Evolutionary conservation across 306 rosid species (phyloP).

Genomic region (Pyrus communis): DNA sequence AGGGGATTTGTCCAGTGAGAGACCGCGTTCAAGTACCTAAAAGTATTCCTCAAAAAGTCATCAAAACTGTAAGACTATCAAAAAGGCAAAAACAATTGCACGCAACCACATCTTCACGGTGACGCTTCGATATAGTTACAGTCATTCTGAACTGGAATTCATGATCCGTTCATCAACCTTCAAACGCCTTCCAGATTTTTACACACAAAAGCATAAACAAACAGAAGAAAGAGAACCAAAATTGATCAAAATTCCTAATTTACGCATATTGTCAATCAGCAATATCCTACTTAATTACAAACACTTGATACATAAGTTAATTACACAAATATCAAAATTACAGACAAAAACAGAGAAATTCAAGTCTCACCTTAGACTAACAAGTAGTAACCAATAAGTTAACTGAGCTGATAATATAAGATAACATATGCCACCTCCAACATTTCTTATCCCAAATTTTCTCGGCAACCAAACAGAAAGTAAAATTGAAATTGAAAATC

Average conservation of each 20-base stretch:
- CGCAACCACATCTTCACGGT: no score
- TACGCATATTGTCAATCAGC: no score
- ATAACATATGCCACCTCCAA: constrained; percentile 9
- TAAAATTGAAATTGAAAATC: neutral
- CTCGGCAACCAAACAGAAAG: constrained; percentile 9
- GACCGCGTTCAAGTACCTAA: constrained; percentile 5
- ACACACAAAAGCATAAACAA: no score
- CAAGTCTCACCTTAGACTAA: no score
- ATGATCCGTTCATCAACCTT: neutral
- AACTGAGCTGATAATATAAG: neutral
- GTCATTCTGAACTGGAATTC: neutral
- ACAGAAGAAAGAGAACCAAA: no score
- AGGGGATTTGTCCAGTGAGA: constrained; percentile 9
- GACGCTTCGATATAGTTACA: neutral
- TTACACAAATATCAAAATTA: no score
- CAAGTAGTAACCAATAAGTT: neutral
- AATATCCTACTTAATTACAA: neutral
- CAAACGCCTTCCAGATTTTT: no score
- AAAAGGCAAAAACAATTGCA: neutral
- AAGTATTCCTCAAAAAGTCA: neutral
- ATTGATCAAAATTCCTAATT: no score
- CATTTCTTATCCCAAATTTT: neutral
- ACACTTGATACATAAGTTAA: neutral
- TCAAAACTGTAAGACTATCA: neutral
- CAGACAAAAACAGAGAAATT: neutral